Evolutionary conservation across 2,329 filamentous ascomycete genomes (phyloP), one percentile per base, ranked within the genome.

Genomic region (Paecilomyces sp.): DNA sequence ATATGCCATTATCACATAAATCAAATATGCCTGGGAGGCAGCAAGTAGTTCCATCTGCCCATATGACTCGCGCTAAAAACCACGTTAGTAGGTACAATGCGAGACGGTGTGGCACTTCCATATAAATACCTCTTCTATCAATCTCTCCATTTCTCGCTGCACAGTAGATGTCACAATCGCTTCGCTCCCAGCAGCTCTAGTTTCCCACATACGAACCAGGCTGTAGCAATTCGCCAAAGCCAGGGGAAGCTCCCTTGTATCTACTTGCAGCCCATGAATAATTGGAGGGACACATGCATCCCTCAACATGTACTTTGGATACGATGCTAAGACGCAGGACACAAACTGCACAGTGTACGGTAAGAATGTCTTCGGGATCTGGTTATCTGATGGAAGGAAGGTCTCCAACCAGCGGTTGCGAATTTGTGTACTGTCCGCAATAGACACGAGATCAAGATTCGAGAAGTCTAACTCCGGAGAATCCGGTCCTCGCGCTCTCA

Each of bases 11-110:
- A 85, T 76, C 1, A 75, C 67, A 61, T 83, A 83, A n/a, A 84
- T 74, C 2, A 85, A 68, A 64, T 82, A 83, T 0, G 82, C 79
- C 62, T 85, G 83, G 47, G 83, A 82, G 1, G 77, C 70, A 0
- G 76, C 74, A 0, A 85, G 74, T 0, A 76, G 67, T 5, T 68
- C 64, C 30, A 70, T 62, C 18, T 71, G 64, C 53, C 66, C 60
- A 53, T 58, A 65, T 24, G 13, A 34, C 24, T 34, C 15, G 70
- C 69, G 28, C 36, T 59, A 52, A 18, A 59, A 1, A 18, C 41
- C 41, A 47, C 9, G n/a, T 57, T 24, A 33, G 22, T 22, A 22
- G 22, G 22, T 22, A 1, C n/a, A 6, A 28, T 30, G 12, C 0
- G 9, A 36, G 25, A 28, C 11, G 9, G 3, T 41, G 24, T 3